These are phyloP conservation scores for Pythium oligandrum DNA, from an alignment of 352 stramenopile genomes.

Conservation along the genomic window DNA sequence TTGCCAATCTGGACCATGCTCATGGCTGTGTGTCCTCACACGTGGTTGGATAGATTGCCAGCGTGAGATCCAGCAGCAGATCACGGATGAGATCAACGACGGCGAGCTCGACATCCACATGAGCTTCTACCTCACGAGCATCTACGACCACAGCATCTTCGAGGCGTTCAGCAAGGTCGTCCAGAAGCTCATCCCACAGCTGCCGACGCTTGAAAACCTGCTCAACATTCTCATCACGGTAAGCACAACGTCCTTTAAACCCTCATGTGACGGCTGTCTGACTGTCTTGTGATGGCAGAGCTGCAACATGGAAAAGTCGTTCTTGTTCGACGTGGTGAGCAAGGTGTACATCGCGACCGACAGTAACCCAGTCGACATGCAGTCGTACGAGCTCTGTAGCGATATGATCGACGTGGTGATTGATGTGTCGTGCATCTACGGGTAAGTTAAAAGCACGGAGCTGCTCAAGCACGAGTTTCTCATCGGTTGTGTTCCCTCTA, in stretches of 20 bases:
- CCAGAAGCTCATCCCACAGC: constrained; percentile 96
- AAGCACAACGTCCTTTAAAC: neutral
- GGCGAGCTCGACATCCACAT: constrained; percentile 91
- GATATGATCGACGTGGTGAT: constrained; percentile 99
- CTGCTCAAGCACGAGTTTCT: constrained; percentile 3
- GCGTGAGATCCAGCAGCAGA: constrained; percentile 96
- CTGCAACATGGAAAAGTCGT: constrained; percentile 99
- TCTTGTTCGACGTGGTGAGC: constrained; percentile 98
- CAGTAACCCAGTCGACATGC: constrained; percentile 97
- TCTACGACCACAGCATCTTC: constrained; percentile 97
- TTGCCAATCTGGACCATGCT: neutral
- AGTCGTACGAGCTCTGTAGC: constrained; percentile 96
- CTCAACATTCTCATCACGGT: constrained; percentile 96
- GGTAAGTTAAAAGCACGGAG: constrained; percentile 25
- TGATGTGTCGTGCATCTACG: constrained; percentile 99
- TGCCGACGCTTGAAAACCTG: constrained; percentile 97
- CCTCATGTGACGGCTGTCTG: neutral
- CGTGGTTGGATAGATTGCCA: constrained; percentile 81
- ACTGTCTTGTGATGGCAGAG: constrained; percentile 39
- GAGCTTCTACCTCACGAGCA: constrained; percentile 90
- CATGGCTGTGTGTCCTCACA: neutral
- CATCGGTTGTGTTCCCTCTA: constrained; percentile 8
- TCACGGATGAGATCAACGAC: constrained; percentile 95
- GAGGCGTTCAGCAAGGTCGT: constrained; percentile 97
- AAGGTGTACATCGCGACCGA: constrained; percentile 99